These are phyloP conservation scores for Cetraspora pellucida DNA, from an alignment of 192 early-diverging fungal species.

Conservation along the genomic window DNA sequence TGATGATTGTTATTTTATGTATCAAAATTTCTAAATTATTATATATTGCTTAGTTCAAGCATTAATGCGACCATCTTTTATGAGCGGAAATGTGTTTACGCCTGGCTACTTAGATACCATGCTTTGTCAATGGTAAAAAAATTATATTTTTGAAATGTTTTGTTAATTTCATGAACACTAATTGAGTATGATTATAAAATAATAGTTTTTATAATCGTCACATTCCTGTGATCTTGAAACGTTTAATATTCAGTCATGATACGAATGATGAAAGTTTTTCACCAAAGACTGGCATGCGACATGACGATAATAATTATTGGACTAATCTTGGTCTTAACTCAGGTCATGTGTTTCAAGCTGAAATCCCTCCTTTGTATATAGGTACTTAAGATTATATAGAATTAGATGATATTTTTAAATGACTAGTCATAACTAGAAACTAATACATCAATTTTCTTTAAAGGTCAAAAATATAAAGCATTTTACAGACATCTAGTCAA, in stretches of 20 bases:
- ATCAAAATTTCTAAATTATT: background rate
- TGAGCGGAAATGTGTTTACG: constrained; percentile 72
- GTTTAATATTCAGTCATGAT: constrained; percentile 58
- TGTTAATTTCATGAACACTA: background rate
- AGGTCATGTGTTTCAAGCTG: no score
- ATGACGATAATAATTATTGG: no score
- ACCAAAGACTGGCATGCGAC: background rate
- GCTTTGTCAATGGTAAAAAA: constrained; percentile 59
- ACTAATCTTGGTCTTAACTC: no score
- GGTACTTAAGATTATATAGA: background rate
- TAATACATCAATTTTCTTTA: background rate
- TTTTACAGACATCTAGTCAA: constrained; percentile 42
- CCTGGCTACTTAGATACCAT: constrained; percentile 72
- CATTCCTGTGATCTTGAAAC: constrained; percentile 59
- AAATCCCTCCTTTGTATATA: no score
- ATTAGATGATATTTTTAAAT: background rate
- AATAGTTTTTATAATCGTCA: constrained; percentile 62
- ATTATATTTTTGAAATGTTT: background rate
- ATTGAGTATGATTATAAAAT: background rate
- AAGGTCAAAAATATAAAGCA: background rate
- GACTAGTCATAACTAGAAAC: background rate
- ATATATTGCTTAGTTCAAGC: constrained; percentile 53
- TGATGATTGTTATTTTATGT: no score
- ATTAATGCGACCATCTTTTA: constrained; percentile 67
- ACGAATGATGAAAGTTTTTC: constrained; percentile 36